Evolutionary conservation across 257 asterid species (phyloP), one percentile per base, ranked within the genome.

Genomic region (Capsicum chinense): DNA sequence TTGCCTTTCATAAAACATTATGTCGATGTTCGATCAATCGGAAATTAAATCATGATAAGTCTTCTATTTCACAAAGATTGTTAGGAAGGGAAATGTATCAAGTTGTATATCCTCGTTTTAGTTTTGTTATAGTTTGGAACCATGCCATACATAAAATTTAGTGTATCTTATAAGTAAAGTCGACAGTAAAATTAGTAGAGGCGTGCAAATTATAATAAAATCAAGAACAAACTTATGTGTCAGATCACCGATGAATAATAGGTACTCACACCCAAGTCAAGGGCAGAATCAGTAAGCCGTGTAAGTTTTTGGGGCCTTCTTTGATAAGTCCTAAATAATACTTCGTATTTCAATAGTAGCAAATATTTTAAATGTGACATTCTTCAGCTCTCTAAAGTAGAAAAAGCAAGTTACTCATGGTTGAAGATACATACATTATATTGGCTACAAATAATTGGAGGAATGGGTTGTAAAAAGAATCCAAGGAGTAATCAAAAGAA

Each of bases 391-490:
- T n/a, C 3, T 17, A 58, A 58, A 16, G 19, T 15, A 69, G 54
- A 69, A 44, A 16, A 17, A 44, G 56, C 79, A 42, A 50, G 62
- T 50, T 74, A 74, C 47, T 74, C 62, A 13, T 50, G 11, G n/a
- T 74, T 3, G n/a, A 73, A 52, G 47, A 76, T 50, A 74, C 17
- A 73, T 73, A 74, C 17, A 73, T 73, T 48, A 73, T 26, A 50
- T 50, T 50, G 62, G 21, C 21, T 2, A 50, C 81, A 76, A 52
- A 76, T 76, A 76, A 76, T 76, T 76, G 81, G 63, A 52, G 14
- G 63, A 52, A 52, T 76, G 81, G 81, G 63, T 13, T 13, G 48
- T 21, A 44, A 12, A 76, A 76, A 76, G 47, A 52, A 50, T 76
- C 81, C 81, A 76, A 52, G 58, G 1, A 76, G 62, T 76, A 21